These are phyloP conservation scores for Hypoxylon sp. DNA, from an alignment of 2,329 filamentous ascomycete genomes.

Conservation along the genomic window DNA sequence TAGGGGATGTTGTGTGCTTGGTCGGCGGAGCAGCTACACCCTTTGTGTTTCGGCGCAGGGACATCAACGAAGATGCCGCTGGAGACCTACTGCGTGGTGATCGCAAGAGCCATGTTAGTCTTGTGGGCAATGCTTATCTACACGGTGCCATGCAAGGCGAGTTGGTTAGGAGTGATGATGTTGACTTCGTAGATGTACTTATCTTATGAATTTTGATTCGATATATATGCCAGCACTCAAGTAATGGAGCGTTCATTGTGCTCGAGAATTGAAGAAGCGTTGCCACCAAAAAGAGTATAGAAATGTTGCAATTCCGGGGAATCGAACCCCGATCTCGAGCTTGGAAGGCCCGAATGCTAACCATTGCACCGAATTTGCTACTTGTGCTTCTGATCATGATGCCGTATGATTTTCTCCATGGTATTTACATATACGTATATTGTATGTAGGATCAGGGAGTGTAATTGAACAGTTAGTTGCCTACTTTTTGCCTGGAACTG, in stretches of 20 bases:
- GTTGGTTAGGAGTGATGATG: background rate
- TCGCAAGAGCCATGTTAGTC: background rate
- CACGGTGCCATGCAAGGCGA: background rate
- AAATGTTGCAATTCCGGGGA: slow-evolving; percentile 13
- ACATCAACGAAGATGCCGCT: background rate
- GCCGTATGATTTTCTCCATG: too few relatives aligned
- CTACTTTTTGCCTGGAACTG: too few relatives aligned
- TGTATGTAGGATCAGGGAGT: too few relatives aligned
- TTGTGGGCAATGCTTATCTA: background rate
- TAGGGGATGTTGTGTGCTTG: background rate
- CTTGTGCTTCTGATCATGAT: too few relatives aligned
- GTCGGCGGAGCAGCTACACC: background rate
- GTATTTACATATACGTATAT: too few relatives aligned
- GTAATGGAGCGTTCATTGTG: background rate
- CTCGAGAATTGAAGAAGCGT: background rate
- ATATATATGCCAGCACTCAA: too few relatives aligned
- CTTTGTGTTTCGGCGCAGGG: background rate
- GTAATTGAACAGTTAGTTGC: too few relatives aligned
- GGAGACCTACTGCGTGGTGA: background rate
- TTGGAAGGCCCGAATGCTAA: slow-evolving; percentile 22
- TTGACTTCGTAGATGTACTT: background rate
- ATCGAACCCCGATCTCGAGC: slow-evolving; percentile 21
- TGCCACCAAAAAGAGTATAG: background rate
- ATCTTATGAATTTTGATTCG: background rate
- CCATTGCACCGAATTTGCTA: slow-evolving; percentile 18